Evolutionary conservation across 768 basidiomycete species (phyloP).

Genomic region (Dioszegia crocea): DNA sequence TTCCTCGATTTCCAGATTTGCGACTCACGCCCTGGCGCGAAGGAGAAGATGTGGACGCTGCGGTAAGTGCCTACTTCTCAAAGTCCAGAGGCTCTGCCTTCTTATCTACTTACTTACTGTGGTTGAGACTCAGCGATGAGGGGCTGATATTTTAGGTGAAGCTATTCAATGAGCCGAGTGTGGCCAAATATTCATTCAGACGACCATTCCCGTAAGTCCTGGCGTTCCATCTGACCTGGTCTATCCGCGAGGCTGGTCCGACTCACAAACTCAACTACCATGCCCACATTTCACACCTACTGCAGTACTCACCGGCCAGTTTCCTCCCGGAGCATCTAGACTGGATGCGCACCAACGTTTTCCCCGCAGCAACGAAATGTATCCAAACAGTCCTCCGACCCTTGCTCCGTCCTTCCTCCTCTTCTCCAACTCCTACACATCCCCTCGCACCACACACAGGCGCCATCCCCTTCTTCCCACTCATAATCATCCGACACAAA

Average conservation of each 20-base stretch:
- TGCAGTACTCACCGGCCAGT: not conserved
- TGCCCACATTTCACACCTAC: no score
- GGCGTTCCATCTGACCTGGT: no score
- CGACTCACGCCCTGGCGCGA: conserved; percentile 4
- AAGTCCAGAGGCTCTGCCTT: no score
- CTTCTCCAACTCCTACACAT: not conserved
- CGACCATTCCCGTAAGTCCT: conserved; percentile 4
- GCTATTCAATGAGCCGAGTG: not conserved
- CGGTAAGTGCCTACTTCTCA: not conserved
- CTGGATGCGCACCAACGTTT: not conserved
- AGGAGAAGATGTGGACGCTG: conserved; percentile 1
- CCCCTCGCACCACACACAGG: not conserved
- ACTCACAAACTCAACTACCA: no score
- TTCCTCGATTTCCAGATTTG: not conserved
- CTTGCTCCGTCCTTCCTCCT: not conserved
- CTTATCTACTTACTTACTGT: no score
- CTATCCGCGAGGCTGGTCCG: no score
- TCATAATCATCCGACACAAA: not conserved
- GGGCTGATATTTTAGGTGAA: not conserved
- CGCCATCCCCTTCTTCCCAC: conserved; percentile 3
- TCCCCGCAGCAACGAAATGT: not conserved
- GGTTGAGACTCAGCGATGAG: no score
- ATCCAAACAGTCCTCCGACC: not conserved
- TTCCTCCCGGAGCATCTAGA: not conserved
- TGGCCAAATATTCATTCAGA: not conserved